Conservation (phyloP, 352 stramenopile genomes). For the Aphanomyces cochlioides region DNA sequence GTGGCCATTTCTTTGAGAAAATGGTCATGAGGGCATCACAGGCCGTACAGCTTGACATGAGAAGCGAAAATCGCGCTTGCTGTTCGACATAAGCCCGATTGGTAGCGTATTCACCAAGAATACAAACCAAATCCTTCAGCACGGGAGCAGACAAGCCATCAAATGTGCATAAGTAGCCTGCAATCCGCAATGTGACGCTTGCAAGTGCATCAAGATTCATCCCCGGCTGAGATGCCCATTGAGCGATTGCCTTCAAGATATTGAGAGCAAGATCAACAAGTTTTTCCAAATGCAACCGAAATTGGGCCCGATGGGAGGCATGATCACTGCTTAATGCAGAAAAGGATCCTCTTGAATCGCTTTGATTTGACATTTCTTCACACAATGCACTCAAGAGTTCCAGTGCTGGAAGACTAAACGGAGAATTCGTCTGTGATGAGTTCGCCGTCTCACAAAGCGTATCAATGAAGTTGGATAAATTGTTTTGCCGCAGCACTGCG, state of each 20-base stretch:
- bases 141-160: not conserved
- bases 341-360: constrained; percentile 15
- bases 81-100: not conserved
- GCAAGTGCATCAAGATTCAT: constrained; percentile 6
- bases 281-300: not conserved
- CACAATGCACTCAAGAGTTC: constrained; percentile 13
- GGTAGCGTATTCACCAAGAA: constrained; percentile 5
- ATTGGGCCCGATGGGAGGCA: constrained; percentile 6
- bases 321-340: constrained; percentile 15
- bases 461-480: constrained; percentile 9
- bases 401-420: not conserved
- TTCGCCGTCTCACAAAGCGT: constrained; percentile 10
- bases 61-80: not conserved
- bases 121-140: not conserved
- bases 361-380: constrained; percentile 26
- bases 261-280: constrained; percentile 2
- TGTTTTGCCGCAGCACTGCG: constrained; percentile 23
- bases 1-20: constrained; percentile 21
- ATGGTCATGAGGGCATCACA: constrained; percentile 13
- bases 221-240: not conserved
- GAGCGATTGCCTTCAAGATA: not conserved
- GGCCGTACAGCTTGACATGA: constrained; percentile 9
- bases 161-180: constrained; percentile 17
- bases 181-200: constrained; percentile 10
- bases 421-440: not conserved